Percentiles rank a stretch among this genome's conserved stretches.
These are phyloP conservation scores for Rhizophora mangle DNA, from an alignment of 345 rosid species.

Conservation along the genomic window DNA sequence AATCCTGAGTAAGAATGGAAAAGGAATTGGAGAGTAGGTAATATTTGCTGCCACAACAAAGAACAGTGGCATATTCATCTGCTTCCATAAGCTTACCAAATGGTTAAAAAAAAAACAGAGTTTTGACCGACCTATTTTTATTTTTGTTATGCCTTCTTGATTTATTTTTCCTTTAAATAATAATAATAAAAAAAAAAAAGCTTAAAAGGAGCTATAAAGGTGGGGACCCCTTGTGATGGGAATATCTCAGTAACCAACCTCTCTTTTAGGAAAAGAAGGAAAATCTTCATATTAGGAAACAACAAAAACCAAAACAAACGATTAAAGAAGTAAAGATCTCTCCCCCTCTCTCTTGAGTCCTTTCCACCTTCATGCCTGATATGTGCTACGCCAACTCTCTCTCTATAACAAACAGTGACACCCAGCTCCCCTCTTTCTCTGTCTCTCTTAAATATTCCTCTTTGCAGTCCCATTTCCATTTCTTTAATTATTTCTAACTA, in stretches of 20 bases:
- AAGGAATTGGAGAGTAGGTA: too few species aligned
- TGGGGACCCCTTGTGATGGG: conserved; percentile 31
- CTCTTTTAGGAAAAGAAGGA: neutral
- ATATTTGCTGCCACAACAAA: too few species aligned
- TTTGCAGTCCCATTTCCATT: neutral
- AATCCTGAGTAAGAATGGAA: too few species aligned
- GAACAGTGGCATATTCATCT: too few species aligned
- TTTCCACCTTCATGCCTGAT: neutral
- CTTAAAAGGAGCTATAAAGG: neutral
- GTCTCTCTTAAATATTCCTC: neutral
- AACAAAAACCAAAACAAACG: too few species aligned
- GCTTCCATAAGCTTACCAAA: too few species aligned
- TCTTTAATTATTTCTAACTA: neutral
- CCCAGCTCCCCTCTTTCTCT: neutral
- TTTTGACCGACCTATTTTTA: too few species aligned
- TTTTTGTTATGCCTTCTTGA: too few species aligned
- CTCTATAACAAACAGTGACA: neutral
- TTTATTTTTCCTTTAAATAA: too few species aligned
- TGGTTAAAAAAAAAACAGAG: too few species aligned
- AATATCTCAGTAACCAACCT: conserved; percentile 18
- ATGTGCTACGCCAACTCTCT: too few species aligned
- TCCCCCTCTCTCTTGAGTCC: neutral
- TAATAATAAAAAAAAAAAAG: too few species aligned
- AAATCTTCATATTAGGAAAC: neutral
- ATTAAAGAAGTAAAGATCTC: neutral